Conservation (phyloP, 805 yeast genomes). For the Martiniozyma abietophila region DNA sequence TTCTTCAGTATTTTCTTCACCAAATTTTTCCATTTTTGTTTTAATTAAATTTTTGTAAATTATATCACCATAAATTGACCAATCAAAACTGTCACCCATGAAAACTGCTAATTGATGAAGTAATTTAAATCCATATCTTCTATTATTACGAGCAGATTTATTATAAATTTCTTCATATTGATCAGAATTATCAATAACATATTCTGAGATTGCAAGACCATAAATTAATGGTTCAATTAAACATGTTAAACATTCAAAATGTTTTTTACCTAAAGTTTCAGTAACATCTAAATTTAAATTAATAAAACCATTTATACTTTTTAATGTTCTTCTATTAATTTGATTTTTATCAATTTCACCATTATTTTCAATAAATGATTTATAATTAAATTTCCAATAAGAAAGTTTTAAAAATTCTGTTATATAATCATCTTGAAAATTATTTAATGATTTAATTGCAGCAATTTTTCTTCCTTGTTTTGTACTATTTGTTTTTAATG, state of each 20-base stretch:
- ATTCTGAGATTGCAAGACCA: constrained; percentile 45
- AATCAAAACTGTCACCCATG: constrained; percentile 41
- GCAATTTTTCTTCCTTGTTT: constrained; percentile 67
- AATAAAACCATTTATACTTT: constrained; percentile 55
- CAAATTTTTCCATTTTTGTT: constrained; percentile 62
- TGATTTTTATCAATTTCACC: constrained; percentile 15
- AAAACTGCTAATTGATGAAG: constrained; percentile 46
- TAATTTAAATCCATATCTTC: constrained; percentile 62
- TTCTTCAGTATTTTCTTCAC: constrained; percentile 71
- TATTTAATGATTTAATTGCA: constrained; percentile 54
- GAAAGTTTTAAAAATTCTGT: constrained; percentile 55
- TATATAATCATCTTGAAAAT: constrained; percentile 42
- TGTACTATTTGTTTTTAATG: constrained; percentile 54
- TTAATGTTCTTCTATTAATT: constrained; percentile 29
- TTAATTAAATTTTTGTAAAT: constrained; percentile 46
- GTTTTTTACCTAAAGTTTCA: constrained; percentile 49
- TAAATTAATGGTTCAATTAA: constrained; percentile 50
- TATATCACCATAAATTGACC: constrained; percentile 43
- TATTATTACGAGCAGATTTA: constrained; percentile 46
- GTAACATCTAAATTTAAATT: constrained; percentile 50
- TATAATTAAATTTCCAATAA: constrained; percentile 40
- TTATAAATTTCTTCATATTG: constrained; percentile 19
- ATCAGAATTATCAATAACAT: constrained; percentile 22
- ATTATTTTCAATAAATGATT: constrained; percentile 23
- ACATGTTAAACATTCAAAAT: constrained; percentile 37